Conservation (phyloP, 208 protist genomes). For the Naegleria fowleri region DNA sequence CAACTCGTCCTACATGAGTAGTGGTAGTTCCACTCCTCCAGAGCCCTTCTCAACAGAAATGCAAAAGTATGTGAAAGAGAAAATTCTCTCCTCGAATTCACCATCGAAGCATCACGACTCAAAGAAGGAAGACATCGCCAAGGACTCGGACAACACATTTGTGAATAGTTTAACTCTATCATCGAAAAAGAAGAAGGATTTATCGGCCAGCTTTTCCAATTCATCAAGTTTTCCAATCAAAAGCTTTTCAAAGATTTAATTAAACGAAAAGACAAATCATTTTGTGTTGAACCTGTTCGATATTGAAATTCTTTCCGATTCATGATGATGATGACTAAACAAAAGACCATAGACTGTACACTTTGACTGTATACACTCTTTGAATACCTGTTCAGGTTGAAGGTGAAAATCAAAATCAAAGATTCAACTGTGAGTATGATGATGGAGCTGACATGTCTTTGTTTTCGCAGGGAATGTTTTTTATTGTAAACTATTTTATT, state of each 20-base stretch:
- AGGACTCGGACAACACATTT: background rate
- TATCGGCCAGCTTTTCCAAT: background rate
- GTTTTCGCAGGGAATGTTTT: too few species aligned
- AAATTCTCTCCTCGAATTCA: background rate
- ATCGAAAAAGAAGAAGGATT: background rate
- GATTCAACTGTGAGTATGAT: too few species aligned
- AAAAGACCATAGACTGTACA: too few species aligned
- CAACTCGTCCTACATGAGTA: background rate
- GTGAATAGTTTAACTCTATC: background rate
- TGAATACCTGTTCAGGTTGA: too few species aligned
- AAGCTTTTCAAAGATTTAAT: background rate
- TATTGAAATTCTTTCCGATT: too few species aligned
- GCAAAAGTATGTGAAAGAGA: background rate
- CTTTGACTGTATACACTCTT: too few species aligned
- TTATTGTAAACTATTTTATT: too few species aligned
- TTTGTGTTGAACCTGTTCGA: too few species aligned
- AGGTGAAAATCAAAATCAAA: too few species aligned
- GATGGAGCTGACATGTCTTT: too few species aligned
- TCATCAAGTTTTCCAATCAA: background rate
- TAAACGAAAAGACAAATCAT: too few species aligned
- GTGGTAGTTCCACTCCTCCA: background rate
- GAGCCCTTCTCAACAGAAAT: background rate
- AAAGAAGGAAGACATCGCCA: background rate
- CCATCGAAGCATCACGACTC: background rate
- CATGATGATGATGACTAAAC: too few species aligned